Evolutionary conservation across 176 grass and related monocot species (phyloP), one percentile per base, ranked within the genome.

Genomic region (Musa troglodytarum): DNA sequence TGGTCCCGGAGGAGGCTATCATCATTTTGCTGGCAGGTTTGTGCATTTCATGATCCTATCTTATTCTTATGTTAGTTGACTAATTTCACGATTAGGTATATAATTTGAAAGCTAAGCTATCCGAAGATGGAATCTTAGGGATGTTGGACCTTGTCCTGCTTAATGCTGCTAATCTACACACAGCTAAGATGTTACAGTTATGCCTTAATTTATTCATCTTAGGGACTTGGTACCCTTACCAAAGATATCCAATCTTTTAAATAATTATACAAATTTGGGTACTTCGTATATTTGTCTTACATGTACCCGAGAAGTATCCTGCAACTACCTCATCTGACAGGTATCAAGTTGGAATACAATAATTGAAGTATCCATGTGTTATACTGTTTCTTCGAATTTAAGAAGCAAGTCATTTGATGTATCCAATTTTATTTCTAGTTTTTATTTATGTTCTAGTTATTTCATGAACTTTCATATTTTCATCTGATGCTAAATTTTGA

Each of bases 21-120:
- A 93, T 86, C 90, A 98, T 63, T 98, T 98, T 76, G 53, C 94
- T 71, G 94, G 94, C 62, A 89, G 88, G 95, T 98, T 66, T 51
- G 68, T 75, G 83, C n/a, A 26, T 20, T 78, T 68, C n/a, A 5
- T 8, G n/a, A 73, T 9, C 64, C 34, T 43, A 43, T 43, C 34
- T 43, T 43, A 43, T 43, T 43, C 34, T 43, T 43, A 43, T 43
- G 34, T 43, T 43, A 50, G 2, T 69, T 50, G 5, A 69, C 1
- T 10, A 17, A 50, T 14, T 69, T 43, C 34, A 69, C 19, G 15
- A 69, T 50, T 50, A 63, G 0, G 17, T 63, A 63, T 21, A 9
- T 63, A 20, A 63, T 43, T 43, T 43, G 34, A 43, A 43, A 43
- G 34, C 34, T 43, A 43, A 43, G 34, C 34, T 43, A 43, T 5